Evolutionary conservation across 495 filamentous ascomycete genomes (phyloP).

Genomic region (Trichocladium antarcticum): DNA sequence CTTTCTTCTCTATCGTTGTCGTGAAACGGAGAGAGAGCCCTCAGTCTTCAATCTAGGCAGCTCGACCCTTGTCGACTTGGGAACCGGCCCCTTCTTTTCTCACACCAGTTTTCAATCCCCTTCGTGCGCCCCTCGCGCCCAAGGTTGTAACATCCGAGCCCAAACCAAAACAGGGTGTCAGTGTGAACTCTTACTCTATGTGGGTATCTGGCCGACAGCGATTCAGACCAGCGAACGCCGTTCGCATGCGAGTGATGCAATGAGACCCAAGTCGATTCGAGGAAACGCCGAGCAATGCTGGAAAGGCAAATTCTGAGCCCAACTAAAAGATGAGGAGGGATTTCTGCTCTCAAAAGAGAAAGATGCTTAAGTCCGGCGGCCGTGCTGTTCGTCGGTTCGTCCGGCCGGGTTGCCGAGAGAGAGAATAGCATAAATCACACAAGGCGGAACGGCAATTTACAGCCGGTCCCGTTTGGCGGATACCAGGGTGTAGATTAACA

Average conservation of each 20-base stretch:
- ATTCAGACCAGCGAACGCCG: slow-evolving; percentile 10
- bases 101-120: background rate
- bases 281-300: slow-evolving; percentile 24
- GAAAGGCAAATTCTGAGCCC: slow-evolving; percentile 13
- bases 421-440: background rate
- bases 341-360: background rate
- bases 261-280: slow-evolving; percentile 4
- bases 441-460: too few species aligned
- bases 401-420: background rate
- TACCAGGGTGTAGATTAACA: too few species aligned
- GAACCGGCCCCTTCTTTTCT: background rate
- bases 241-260: slow-evolving; percentile 14
- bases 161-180: slow-evolving; percentile 18
- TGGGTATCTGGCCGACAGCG: slow-evolving; percentile 18
- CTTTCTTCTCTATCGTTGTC: slow-evolving; percentile 8
- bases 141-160: slow-evolving; percentile 1
- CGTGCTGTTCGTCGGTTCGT: background rate
- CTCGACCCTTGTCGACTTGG: background rate
- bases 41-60: background rate
- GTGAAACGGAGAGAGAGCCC: background rate
- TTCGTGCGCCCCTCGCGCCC: background rate
- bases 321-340: slow-evolving; percentile 1
- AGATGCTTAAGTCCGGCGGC: background rate
- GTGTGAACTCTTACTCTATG: slow-evolving; percentile 19
- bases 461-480: background rate